Evolutionary conservation across 2,329 filamentous ascomycete genomes (phyloP).

Genomic region (Paramyrothecium roridum): DNA sequence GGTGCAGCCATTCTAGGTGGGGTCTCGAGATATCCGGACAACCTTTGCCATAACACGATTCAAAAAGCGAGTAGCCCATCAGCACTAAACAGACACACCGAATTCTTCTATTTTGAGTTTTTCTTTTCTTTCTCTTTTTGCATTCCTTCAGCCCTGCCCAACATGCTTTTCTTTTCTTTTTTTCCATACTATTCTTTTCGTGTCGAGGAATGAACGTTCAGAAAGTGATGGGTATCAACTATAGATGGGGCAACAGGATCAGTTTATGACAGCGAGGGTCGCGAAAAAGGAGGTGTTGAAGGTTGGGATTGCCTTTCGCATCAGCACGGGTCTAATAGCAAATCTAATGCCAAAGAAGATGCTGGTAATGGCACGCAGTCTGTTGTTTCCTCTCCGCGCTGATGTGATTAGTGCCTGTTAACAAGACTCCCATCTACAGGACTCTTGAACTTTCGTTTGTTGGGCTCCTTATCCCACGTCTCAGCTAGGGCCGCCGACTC

Average conservation of each 20-base stretch:
- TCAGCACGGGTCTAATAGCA: not conserved
- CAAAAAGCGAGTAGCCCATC: too few species aligned
- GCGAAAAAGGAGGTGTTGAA: not conserved
- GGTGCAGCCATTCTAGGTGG: not conserved
- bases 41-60: too few species aligned
- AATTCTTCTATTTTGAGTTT: not conserved
- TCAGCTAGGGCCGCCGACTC: conserved; percentile 73
- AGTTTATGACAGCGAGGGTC: not conserved
- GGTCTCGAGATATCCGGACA: not conserved
- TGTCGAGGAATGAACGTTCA: not conserved
- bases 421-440: conserved; percentile 52
- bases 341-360: not conserved
- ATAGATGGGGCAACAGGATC: not conserved
- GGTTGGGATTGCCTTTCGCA: not conserved
- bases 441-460: conserved; percentile 47
- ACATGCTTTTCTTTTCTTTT: not conserved
- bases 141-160: not conserved
- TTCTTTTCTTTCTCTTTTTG: not conserved
- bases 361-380: not conserved
- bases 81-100: too few species aligned
- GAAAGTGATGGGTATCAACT: not conserved
- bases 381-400: not conserved
- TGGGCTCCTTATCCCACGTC: conserved; percentile 66
- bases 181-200: not conserved
- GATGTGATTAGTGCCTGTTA: conserved; percentile 26